Base-by-base conservation (phyloP, 257 asterid species). In the Coffea canephora region DNA sequence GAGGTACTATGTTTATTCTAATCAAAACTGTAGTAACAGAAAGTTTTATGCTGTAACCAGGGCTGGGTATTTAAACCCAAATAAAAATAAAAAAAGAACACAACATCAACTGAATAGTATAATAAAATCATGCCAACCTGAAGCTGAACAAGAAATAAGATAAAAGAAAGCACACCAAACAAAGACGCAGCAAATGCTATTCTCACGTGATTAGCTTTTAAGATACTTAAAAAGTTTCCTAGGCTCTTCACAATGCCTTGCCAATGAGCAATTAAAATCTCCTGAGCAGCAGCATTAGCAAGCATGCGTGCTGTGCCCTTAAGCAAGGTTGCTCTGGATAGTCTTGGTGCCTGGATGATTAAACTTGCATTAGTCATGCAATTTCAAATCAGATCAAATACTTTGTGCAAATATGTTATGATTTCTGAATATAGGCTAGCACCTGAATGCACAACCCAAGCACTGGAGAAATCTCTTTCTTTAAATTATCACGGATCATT, bases 381-480 rank as follows among this genome's bases (percentile, higher is more conserved):
- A 3, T 45, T 13, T 74, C 16, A 71, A 59, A 36, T 71, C 67
- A 71, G 55, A 64, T 69, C 41, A 78, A 49, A 3, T 78, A 21
- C 54, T 69, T 27, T 21, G 69, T 25, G 27, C 12, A 69, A 34
- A 50, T 14, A 69, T 31, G 68, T 45, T 2, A 2, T 48, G n/a
- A 66, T 68, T 31, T 14, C 65, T 27, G 27, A 23, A 49, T 66
- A 76, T 23, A 62, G 41, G n/a, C 69, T 49, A 62, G 82, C 70
- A 95, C 99, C 98, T 96, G 99, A 83, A 96, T 96, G 88, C 99
- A 96, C 82, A 89, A 85, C 65, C 98, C 98, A 21, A 96, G 96
- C 68, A 83, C 87, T 13, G 97, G 98, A 76, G 98, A 89, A 75
- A 93, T 93, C 85, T 93, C 98, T 83, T 93, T 93, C 87, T 93